A percentile compares a stretch with the other conserved stretches of the same genome.
phyloP scores from a whole-genome alignment of 106 monocot species.

The Cymbidium sinense region DNA sequence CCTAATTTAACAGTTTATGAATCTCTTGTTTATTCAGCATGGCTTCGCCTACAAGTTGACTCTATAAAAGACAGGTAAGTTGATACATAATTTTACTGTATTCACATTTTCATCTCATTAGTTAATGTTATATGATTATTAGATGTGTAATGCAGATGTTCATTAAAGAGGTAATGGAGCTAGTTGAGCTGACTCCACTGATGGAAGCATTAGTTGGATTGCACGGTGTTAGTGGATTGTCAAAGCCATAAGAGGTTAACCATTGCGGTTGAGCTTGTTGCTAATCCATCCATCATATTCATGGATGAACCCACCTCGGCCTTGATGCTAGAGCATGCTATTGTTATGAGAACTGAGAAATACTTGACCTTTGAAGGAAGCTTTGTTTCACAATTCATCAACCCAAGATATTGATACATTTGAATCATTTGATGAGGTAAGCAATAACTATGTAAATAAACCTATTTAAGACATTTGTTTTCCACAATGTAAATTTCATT shows the following conservation, averaged over 20 bases:
- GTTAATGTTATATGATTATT: neutral
- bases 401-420: slow-evolving; percentile 33
- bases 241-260: slow-evolving; percentile 30
- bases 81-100: neutral
- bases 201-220: slow-evolving; percentile 26
- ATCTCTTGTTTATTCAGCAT: slow-evolving; percentile 28
- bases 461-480: neutral
- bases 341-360: slow-evolving; percentile 38
- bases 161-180: slow-evolving; percentile 25
- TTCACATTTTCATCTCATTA: neutral
- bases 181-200: slow-evolving; percentile 12
- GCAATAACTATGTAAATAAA: neutral
- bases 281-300: slow-evolving; percentile 35
- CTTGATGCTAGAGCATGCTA: slow-evolving; percentile 29
- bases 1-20: slow-evolving; percentile 31
- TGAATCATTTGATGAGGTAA: slow-evolving; percentile 35
- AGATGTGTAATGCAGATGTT: slow-evolving; percentile 16
- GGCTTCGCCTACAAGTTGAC: slow-evolving; percentile 23
- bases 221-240: slow-evolving; percentile 21
- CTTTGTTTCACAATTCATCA: slow-evolving; percentile 39
- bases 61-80: slow-evolving; percentile 8
- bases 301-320: slow-evolving; percentile 39
- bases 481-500: neutral
- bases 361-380: slow-evolving; percentile 23
- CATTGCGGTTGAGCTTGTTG: slow-evolving; percentile 38